Conservation (phyloP, 441 rosid genomes). For the Gossypium trilobum region DNA sequence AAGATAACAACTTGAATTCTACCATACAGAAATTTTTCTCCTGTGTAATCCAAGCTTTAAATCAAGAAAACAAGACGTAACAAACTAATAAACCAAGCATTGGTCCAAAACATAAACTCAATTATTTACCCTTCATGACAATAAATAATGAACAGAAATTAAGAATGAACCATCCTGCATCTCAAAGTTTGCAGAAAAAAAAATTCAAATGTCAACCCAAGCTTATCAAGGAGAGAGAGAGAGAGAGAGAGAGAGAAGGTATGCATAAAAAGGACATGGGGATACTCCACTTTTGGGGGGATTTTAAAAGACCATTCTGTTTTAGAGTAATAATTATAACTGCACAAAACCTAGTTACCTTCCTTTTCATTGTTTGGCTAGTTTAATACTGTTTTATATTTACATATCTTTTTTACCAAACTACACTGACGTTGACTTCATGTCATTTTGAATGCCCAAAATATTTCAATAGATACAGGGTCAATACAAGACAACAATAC, state of each 20-base stretch:
- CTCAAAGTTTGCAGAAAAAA: neutral
- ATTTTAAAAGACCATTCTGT: neutral
- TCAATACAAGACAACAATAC: neutral
- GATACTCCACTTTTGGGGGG: neutral
- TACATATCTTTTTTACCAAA: neutral
- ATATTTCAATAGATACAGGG: neutral
- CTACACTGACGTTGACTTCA: neutral
- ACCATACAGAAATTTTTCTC: neutral
- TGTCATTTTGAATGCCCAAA: conserved; percentile 1
- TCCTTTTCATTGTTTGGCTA: neutral
- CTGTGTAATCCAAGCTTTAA: neutral
- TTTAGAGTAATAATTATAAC: neutral
- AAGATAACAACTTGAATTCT: neutral
- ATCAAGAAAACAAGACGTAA: neutral
- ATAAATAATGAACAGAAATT: neutral
- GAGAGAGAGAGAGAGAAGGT: neutral
- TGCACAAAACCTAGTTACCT: neutral
- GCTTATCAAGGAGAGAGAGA: too few species aligned
- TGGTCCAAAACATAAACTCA: neutral
- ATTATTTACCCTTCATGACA: neutral
- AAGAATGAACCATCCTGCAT: neutral
- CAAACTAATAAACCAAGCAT: neutral
- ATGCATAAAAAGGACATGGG: neutral
- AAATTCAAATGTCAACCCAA: neutral
- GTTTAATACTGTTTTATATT: neutral